Base-by-base conservation (phyloP, 495 filamentous ascomycete genomes). In the Hyphodiscus hymeniophilus region DNA sequence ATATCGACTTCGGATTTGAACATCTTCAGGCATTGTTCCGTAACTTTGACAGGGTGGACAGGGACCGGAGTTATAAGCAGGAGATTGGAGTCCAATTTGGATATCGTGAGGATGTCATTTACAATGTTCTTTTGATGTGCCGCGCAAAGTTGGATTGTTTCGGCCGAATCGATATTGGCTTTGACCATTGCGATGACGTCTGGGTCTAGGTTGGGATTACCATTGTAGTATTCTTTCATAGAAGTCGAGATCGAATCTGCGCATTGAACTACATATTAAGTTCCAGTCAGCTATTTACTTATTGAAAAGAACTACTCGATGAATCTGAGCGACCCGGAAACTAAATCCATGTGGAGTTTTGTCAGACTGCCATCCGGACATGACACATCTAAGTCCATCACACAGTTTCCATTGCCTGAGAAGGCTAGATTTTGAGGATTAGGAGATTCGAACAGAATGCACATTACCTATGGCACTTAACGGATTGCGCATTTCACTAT, bases 41-140 rank as follows among this genome's bases (percentile, higher is more conserved):
- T 73, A 20, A 89, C 75, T 13, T 65, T 60, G 41, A 80, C 63
- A 2, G 88, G 87, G 58, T 86, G 79, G 5, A 82, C 76, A 49
- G 81, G 75, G n/a, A 84, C 77, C 2, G 86, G 87, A 6, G 83
- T 80, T 11, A 94, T 79, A 8, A 84, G 72, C 6, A 94, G 65
- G 52, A 90, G 72, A 20, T 83, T 80, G 2, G 85, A 86, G 51
- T 94, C 87, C n/a, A 94, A 69, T 55, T 92, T 94, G 2, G 85
- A 89, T 21, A 89, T 77, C 3, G 84, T 87, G 20, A 94, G 66
- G 26, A 94, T 82, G 59, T 57, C 48, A 36, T 91, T 83, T 2
- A 91, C 81, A 39, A 76, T 76, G 15, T 82, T 74, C 62, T 86
- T 87, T 57, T 92, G 87, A 57, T 94, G 88, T 45, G 77, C 78